Conservation (phyloP, 2,329 filamentous ascomycete genomes). For the Aspergillus sp. region DNA sequence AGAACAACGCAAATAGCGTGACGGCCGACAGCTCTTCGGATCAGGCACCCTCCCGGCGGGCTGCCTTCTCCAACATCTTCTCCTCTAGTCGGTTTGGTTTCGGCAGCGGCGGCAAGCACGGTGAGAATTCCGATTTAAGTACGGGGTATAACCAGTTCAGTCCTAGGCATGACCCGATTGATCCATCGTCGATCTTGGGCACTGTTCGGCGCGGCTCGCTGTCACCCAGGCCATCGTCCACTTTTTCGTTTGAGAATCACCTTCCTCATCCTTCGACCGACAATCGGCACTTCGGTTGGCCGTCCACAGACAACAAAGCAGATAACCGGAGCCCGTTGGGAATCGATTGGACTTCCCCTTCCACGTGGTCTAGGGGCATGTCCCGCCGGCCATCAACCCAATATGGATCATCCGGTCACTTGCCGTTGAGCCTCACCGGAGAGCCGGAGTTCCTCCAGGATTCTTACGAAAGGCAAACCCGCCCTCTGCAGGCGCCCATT, state of each 20-base stretch:
- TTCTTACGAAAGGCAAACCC: conserved; percentile 39
- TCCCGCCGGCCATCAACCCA: conserved; percentile 77
- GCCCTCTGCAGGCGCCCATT: conserved; percentile 58
- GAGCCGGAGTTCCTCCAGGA: conserved; percentile 43
- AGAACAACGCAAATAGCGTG: conserved; percentile 36
- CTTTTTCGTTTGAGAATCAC: conserved; percentile 47
- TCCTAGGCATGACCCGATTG: conserved; percentile 39
- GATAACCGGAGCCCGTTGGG: conserved; percentile 48
- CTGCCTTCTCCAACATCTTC: conserved; percentile 38
- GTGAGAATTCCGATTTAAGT: conserved; percentile 27
- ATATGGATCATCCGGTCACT: conserved; percentile 60
- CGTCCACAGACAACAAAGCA: conserved; percentile 41
- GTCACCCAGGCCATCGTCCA: conserved; percentile 44
- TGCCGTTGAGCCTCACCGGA: conserved; percentile 47
- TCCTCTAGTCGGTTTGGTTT: conserved; percentile 33
- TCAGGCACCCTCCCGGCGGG: conserved; percentile 30
- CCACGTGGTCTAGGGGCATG: conserved; percentile 64
- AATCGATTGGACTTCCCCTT: conserved; percentile 46
- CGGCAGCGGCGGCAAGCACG: conserved; percentile 23
- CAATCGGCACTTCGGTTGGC: conserved; percentile 65
- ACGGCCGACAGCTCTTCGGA: conserved; percentile 37
- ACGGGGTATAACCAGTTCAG: conserved; percentile 42
- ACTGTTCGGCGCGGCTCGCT: conserved; percentile 36
- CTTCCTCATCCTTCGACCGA: conserved; percentile 72
- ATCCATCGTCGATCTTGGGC: conserved; percentile 37